phyloP scores from a whole-genome alignment of 2,329 filamentous ascomycete genomes.

The Juglanconis oblonga region DNA sequence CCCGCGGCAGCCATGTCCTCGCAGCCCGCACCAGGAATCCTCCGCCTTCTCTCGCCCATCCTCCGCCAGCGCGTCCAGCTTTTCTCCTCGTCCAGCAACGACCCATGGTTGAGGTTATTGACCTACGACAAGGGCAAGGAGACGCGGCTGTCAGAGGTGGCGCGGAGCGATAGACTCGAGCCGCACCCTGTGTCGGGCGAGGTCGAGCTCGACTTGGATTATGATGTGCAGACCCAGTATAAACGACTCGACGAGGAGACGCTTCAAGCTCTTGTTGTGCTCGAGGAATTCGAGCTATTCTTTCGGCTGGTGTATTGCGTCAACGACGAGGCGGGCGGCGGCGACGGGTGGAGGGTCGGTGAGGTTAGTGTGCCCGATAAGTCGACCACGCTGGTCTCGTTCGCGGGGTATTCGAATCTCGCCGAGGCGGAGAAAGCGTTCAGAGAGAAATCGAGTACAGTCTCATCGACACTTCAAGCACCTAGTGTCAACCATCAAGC shows the following conservation, averaged over 20 bases:
- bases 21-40: constrained; percentile 52
- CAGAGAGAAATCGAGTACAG: constrained; percentile 29
- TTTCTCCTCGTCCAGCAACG: constrained; percentile 55
- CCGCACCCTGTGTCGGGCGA: constrained; percentile 81
- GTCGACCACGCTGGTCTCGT: constrained; percentile 52
- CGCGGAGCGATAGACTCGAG: constrained; percentile 63
- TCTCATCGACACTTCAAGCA: constrained; percentile 1
- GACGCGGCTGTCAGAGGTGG: constrained; percentile 57
- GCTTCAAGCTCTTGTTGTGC: constrained; percentile 62
- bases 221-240: constrained; percentile 62
- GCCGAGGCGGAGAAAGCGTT: constrained; percentile 60
- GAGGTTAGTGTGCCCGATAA: constrained; percentile 63
- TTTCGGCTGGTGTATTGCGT: constrained; percentile 70
- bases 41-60: constrained; percentile 63
- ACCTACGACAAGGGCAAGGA: constrained; percentile 62
- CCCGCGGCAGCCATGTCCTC: constrained; percentile 57
- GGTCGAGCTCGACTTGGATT: constrained; percentile 69
- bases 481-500: constrained; percentile 17
- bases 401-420: constrained; percentile 50
- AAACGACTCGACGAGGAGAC: constrained; percentile 73
- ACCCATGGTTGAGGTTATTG: constrained; percentile 71
- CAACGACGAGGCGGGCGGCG: constrained; percentile 58
- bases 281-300: constrained; percentile 57
- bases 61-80: constrained; percentile 65
- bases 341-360: constrained; percentile 68